A percentile compares a stretch with the other conserved stretches of the same genome.
Evolutionary conservation across 345 rosid species (phyloP).

Genomic region (Combretum micranthum): DNA sequence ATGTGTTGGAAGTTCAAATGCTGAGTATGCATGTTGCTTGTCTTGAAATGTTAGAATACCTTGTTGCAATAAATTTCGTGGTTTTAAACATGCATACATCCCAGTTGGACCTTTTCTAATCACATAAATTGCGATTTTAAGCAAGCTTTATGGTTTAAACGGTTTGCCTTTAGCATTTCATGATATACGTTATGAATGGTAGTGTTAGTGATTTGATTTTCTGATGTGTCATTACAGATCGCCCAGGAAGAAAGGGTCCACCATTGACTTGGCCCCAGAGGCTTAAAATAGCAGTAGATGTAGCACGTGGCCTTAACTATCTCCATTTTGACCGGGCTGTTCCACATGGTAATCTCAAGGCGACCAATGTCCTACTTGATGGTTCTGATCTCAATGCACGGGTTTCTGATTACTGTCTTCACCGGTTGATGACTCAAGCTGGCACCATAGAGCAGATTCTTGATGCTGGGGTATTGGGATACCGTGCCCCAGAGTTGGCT

Average conservation of each 20-base stretch:
- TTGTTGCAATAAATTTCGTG: too few relatives aligned
- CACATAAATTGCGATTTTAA: too few relatives aligned
- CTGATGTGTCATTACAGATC: slow-evolving; percentile 33
- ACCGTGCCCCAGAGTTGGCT: slow-evolving; percentile 90
- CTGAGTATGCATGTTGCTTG: too few relatives aligned
- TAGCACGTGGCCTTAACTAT: slow-evolving; percentile 98
- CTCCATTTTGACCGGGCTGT: slow-evolving; percentile 96
- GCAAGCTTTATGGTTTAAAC: too few relatives aligned
- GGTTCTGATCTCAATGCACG: slow-evolving; percentile 95
- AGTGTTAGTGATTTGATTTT: background rate
- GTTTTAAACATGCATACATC: too few relatives aligned
- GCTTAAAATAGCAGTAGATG: slow-evolving; percentile 83
- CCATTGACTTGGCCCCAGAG: slow-evolving; percentile 78
- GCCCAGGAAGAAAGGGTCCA: slow-evolving; percentile 89
- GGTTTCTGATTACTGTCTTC: slow-evolving; percentile 91
- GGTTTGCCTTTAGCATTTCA: too few relatives aligned
- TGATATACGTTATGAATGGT: too few relatives aligned
- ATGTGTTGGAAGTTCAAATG: too few relatives aligned
- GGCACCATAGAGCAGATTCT: slow-evolving; percentile 90
- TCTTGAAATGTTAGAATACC: too few relatives aligned
- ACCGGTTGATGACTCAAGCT: slow-evolving; percentile 92
- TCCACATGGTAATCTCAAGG: slow-evolving; percentile 96
- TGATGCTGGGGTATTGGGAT: slow-evolving; percentile 90
- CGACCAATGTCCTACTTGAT: slow-evolving; percentile 73
- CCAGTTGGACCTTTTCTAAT: too few relatives aligned